A percentile compares a stretch with the other conserved stretches of the same genome.
These are phyloP conservation scores for Euphorbia pulcherrima DNA, from an alignment of 345 rosid species.

Conservation along the genomic window DNA sequence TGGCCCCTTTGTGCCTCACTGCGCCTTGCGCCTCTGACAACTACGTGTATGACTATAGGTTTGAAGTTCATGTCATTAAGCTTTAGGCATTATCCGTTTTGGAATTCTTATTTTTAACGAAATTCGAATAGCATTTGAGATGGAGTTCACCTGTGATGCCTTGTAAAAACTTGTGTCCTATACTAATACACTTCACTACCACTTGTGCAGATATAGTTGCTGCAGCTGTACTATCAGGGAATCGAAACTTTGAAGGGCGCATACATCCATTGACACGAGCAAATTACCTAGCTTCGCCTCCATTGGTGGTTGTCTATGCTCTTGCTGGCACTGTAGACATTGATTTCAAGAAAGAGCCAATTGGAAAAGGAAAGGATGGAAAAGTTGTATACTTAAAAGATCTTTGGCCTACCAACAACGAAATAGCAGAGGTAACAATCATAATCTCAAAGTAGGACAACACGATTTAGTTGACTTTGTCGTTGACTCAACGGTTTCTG, in stretches of 20 bases:
- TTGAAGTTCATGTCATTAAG: background rate
- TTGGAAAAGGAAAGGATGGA: slow-evolving; percentile 85
- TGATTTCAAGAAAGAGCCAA: slow-evolving; percentile 85
- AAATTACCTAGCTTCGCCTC: slow-evolving; percentile 98
- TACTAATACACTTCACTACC: background rate
- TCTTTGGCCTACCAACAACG: slow-evolving; percentile 33
- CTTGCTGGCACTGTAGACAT: slow-evolving; percentile 98
- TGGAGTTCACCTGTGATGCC: background rate
- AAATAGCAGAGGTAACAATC: slow-evolving; percentile 68
- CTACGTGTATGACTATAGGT: too few relatives aligned
- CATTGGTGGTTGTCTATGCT: slow-evolving; percentile 93
- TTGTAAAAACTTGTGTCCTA: background rate
- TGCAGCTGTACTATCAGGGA: slow-evolving; percentile 91
- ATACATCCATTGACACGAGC: slow-evolving; percentile 96
- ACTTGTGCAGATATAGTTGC: slow-evolving; percentile 70
- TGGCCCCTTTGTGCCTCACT: too few relatives aligned
- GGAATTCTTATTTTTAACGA: background rate
- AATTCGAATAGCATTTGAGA: background rate
- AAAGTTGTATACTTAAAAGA: slow-evolving; percentile 70
- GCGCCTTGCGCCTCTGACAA: too few relatives aligned
- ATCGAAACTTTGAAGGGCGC: slow-evolving; percentile 94
- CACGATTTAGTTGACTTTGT: background rate
- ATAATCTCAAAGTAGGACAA: background rate
- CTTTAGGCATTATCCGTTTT: background rate
- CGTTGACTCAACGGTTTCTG: too few relatives aligned